Conservation (phyloP, 352 stramenopile genomes). For the Globisporangium acanthophoron region DNA sequence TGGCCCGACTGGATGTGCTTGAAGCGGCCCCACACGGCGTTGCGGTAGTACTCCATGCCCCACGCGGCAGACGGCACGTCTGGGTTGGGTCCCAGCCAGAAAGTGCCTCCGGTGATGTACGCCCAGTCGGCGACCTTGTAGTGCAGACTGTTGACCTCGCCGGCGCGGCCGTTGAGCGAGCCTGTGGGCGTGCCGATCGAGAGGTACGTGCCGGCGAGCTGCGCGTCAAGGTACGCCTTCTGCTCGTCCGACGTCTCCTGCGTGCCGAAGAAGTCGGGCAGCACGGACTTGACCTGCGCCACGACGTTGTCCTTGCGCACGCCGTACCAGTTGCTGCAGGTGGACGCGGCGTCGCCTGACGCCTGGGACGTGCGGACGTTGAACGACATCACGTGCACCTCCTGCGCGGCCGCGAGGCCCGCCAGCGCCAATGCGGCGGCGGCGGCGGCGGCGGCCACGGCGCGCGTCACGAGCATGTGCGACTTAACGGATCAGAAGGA, state of each 20-base stretch:
- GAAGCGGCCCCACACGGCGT: conserved; percentile 66
- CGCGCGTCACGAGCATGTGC: conserved; percentile 10
- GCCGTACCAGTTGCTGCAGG: conserved; percentile 59
- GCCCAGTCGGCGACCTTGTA: conserved; percentile 58
- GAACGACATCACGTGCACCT: conserved; percentile 68
- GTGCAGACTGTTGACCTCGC: conserved; percentile 60
- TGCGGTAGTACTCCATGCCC: conserved; percentile 72
- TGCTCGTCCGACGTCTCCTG: conserved; percentile 79
- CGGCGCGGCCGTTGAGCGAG: conserved; percentile 51
- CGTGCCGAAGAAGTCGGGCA: conserved; percentile 70
- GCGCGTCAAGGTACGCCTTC: conserved; percentile 47
- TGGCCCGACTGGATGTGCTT: conserved; percentile 52
- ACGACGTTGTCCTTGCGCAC: conserved; percentile 61
- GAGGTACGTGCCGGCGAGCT: conserved; percentile 49
- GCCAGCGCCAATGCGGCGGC: conserved; percentile 1
- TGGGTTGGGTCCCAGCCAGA: conserved; percentile 61
- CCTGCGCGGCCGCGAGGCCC: conserved; percentile 5
- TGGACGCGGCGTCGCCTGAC: conserved; percentile 24
- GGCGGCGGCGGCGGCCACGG: conserved; percentile 9
- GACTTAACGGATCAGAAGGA: too few species aligned
- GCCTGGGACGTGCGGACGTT: conserved; percentile 74
- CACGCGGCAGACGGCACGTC: conserved; percentile 45
- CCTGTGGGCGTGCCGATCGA: conserved; percentile 52
- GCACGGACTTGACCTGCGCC: conserved; percentile 41
- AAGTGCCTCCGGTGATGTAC: conserved; percentile 50